These are phyloP conservation scores for Herpetomonas tarakana DNA, from an alignment of 208 protist species.

Conservation along the genomic window DNA sequence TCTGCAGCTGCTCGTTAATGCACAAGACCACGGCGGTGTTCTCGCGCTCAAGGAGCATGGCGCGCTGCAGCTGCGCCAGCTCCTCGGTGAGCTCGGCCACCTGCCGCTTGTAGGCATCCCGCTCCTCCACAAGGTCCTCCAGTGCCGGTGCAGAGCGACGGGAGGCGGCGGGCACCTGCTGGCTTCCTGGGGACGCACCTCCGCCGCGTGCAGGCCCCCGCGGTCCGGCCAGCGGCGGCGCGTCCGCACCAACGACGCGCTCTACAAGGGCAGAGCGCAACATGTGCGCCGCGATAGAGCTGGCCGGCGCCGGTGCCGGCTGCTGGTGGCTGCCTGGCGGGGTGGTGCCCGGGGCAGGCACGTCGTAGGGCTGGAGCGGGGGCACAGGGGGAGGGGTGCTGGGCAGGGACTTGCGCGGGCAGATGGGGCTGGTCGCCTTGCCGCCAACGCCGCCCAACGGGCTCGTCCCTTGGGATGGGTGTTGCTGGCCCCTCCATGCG, in stretches of 20 bases:
- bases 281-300: neutral
- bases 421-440: neutral
- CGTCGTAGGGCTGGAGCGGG: neutral
- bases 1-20: constrained; percentile 20
- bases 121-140: constrained; percentile 19
- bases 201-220: too few species aligned
- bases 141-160: constrained; percentile 6
- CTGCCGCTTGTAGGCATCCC: constrained; percentile 22
- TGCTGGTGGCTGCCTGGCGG: too few species aligned
- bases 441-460: neutral
- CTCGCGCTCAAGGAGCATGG: constrained; percentile 5
- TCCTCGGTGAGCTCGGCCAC: constrained; percentile 11
- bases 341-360: neutral
- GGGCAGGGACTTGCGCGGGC: neutral
- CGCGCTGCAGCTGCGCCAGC: constrained; percentile 12
- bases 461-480: neutral
- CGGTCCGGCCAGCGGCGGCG: too few species aligned
- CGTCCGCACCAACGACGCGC: neutral
- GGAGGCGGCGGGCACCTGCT: neutral
- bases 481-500: too few species aligned
- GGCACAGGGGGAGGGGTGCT: neutral
- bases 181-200: too few species aligned
- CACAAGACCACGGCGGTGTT: constrained; percentile 4
- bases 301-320: too few species aligned
- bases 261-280: neutral